phyloP scores from a whole-genome alignment of 805 yeast genomes.

The Blastobotrys peoriensis region DNA sequence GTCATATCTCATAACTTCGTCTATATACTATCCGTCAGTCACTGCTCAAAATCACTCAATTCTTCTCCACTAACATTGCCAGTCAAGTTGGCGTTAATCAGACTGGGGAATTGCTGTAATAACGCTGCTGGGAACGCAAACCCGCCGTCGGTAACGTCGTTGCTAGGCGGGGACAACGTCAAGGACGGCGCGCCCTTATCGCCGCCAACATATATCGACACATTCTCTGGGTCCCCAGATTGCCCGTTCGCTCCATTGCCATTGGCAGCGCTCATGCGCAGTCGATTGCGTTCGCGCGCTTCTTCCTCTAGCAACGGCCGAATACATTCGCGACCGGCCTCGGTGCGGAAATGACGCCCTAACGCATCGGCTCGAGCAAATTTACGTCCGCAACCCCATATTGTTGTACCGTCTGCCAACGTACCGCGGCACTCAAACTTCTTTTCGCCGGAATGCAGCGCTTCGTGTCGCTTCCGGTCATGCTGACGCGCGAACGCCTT shows the following conservation, averaged over 20 bases:
- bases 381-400: constrained; percentile 71
- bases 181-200: constrained; percentile 15
- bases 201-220: constrained; percentile 6
- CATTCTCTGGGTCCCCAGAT: not conserved
- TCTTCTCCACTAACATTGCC: constrained; percentile 7
- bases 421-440: constrained; percentile 62
- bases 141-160: not conserved
- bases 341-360: constrained; percentile 69
- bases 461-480: constrained; percentile 70
- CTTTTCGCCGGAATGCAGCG: constrained; percentile 67
- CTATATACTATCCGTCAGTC: too few relatives aligned
- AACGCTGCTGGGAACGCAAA: constrained; percentile 16
- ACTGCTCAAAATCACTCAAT: constrained; percentile 9
- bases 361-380: constrained; percentile 77
- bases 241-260: not conserved
- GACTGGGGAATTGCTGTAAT: constrained; percentile 22
- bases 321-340: constrained; percentile 65
- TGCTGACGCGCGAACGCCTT: constrained; percentile 72
- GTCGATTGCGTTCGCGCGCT: constrained; percentile 11
- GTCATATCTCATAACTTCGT: too few relatives aligned
- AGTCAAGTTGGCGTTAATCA: constrained; percentile 8
- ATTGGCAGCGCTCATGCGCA: not conserved
- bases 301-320: constrained; percentile 59
- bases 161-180: constrained; percentile 18
- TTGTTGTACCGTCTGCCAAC: constrained; percentile 48